A percentile compares a stretch with the other conserved stretches of the same genome.
Evolutionary conservation across 208 protist genomes (phyloP).

Genomic region (Crithidia acanthocephali): DNA sequence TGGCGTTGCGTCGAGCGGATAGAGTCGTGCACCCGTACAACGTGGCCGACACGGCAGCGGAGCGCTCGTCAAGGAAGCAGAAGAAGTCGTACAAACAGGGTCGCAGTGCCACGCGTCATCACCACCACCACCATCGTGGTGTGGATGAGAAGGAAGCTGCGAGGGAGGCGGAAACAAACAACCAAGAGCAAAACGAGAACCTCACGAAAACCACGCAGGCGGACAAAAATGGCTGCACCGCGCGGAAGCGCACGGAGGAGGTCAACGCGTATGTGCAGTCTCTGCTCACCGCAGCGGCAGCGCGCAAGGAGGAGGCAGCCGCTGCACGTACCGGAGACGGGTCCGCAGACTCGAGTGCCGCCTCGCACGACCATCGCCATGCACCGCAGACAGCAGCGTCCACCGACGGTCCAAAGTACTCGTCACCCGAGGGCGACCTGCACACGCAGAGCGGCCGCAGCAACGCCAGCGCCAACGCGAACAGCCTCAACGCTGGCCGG

Average conservation of each 20-base stretch:
- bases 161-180: not conserved
- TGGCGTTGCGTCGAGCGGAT: not conserved
- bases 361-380: not conserved
- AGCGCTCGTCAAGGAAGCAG: not conserved
- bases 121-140: not conserved
- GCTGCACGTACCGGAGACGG: not conserved
- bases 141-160: not conserved
- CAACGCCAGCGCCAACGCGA: slow-evolving; percentile 20
- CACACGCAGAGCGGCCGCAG: slow-evolving; percentile 8
- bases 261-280: slow-evolving; percentile 27
- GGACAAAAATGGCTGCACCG: not conserved
- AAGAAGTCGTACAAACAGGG: slow-evolving; percentile 8
- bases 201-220: not conserved
- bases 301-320: not conserved
- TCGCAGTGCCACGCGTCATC: slow-evolving; percentile 1
- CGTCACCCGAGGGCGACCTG: not conserved
- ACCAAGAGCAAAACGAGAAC: not conserved
- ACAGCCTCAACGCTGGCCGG: slow-evolving; percentile 15
- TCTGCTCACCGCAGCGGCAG: not conserved
- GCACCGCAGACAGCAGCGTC: no score
- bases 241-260: slow-evolving; percentile 19
- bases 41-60: not conserved
- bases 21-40: slow-evolving; percentile 18
- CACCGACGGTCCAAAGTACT: no score
- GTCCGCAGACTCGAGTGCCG: not conserved